Base-by-base conservation (phyloP, 495 filamentous ascomycete genomes). In the Aspergillus coremiiformis region DNA sequence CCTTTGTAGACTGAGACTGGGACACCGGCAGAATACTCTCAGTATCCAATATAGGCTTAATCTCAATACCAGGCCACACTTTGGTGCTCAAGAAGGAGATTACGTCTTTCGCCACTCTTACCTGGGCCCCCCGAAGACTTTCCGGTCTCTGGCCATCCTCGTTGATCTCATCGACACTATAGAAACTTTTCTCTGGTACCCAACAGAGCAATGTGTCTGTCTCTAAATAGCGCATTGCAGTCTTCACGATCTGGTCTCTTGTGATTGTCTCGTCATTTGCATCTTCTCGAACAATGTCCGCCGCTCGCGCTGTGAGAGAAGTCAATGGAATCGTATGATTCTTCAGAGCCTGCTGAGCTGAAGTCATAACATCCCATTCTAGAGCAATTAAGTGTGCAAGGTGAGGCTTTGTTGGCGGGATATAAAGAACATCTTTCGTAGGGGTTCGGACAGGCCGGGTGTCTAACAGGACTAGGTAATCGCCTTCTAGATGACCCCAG, bases 131-230 rank as follows among this genome's bases (percentile, higher is more conserved):
- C n/a, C 89, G 73, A 9, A 98, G 73, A 10, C 73, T 78, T 52
- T 83, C 77, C 8, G 44, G 53, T 23, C 62, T 57, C 23, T 61
- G 52, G n/a, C 53, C 60, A 12, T 66, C 49, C 9, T 60, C 60
- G 8, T 61, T 67, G 17, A 58, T 29, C 17, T 69, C 64, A 47
- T 76, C 62, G 53, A 49, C 14, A 53, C 46, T 9, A 33, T 49
- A 47, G 4, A 49, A 26, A 39, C 64, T 65, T 23, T 74, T 69
- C 57, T 85, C 85, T 3, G 86, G 86, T 19, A 87, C 89, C 84
- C 87, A 92, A 74, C 93, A 98, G 9, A 98, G 79, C n/a, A 96
- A 70, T 0, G 88, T 91, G 66, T 98, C 93, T 0, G 93, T 98
- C 50, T 90, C 82, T 6, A 98, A 74, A 65, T 97, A 96, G 8